These are phyloP conservation scores for Claviceps sp. DNA, from an alignment of 2,329 filamentous ascomycete genomes.

Conservation along the genomic window DNA sequence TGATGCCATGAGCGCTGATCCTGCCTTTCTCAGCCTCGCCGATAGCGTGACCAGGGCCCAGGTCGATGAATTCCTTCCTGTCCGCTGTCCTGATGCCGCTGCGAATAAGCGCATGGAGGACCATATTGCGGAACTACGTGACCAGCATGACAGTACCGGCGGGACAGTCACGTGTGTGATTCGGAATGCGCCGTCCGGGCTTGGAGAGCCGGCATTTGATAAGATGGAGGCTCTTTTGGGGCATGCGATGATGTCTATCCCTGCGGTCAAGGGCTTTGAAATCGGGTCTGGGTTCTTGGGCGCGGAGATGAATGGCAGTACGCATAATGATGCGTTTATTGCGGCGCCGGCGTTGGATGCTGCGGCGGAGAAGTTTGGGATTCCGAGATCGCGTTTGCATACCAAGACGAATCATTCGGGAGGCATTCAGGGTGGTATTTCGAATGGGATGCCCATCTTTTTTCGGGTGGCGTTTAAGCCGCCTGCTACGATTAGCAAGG, in stretches of 20 bases:
- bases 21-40: slow-evolving; percentile 63
- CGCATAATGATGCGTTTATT: slow-evolving; percentile 65
- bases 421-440: slow-evolving; percentile 89
- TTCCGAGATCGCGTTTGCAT: slow-evolving; percentile 48
- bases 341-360: slow-evolving; percentile 27
- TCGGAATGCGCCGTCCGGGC: slow-evolving; percentile 66
- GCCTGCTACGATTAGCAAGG: slow-evolving; percentile 81
- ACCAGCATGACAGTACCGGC: slow-evolving; percentile 77
- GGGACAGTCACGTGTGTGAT: slow-evolving; percentile 93
- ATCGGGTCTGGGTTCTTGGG: slow-evolving; percentile 87
- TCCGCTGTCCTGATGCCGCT: slow-evolving; percentile 65
- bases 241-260: slow-evolving; percentile 91
- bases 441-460: slow-evolving; percentile 86
- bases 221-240: slow-evolving; percentile 86
- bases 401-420: slow-evolving; percentile 93
- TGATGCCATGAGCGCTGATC: slow-evolving; percentile 53
- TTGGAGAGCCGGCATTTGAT: slow-evolving; percentile 90
- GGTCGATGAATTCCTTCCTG: slow-evolving; percentile 75
- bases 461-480: slow-evolving; percentile 95
- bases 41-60: slow-evolving; percentile 57
- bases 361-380: slow-evolving; percentile 30
- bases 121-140: slow-evolving; percentile 63
- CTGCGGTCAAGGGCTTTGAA: slow-evolving; percentile 91
- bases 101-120: slow-evolving; percentile 61
- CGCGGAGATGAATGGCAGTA: slow-evolving; percentile 72